Percentiles rank a stretch among this genome's conserved stretches.
Conservation (phyloP, 2,329 filamentous ascomycete species). For the Xylaria sp. region DNA sequence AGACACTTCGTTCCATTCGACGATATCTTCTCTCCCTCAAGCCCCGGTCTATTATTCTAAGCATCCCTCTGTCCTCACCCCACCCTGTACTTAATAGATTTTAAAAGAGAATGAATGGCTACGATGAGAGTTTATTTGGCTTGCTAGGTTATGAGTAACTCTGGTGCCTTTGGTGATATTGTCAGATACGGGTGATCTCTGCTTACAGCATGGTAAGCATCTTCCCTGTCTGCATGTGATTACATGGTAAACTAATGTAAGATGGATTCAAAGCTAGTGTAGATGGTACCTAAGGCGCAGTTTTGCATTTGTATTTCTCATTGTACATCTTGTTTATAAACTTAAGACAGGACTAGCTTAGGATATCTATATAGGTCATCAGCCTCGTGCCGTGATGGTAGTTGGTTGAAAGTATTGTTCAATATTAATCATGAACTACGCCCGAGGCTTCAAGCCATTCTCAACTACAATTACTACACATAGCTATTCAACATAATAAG, state of each 20-base stretch:
- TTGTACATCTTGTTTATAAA: background rate
- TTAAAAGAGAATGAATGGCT: background rate
- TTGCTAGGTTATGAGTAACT: background rate
- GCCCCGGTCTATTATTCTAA: too few relatives aligned
- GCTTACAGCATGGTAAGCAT: background rate
- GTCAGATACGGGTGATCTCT: background rate
- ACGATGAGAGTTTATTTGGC: background rate
- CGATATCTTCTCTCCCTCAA: background rate
- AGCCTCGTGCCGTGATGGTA: background rate
- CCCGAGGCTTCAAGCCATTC: background rate
- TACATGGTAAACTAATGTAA: too few relatives aligned
- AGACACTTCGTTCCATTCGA: too few relatives aligned
- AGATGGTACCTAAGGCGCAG: background rate
- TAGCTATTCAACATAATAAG: background rate
- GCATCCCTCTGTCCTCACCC: background rate
- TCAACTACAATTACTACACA: background rate
- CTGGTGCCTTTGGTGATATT: background rate
- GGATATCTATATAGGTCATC: background rate
- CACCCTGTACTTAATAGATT: too few relatives aligned
- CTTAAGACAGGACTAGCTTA: background rate
- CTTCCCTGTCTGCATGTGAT: too few relatives aligned
- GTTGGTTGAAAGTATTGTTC: background rate
- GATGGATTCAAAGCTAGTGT: too few relatives aligned
- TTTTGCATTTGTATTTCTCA: background rate
- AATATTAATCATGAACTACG: background rate